Percentiles rank a stretch among this genome's conserved stretches.
Conservation (phyloP, 2,329 filamentous ascomycete genomes). For the Pyrenophora tritici-repentis region DNA sequence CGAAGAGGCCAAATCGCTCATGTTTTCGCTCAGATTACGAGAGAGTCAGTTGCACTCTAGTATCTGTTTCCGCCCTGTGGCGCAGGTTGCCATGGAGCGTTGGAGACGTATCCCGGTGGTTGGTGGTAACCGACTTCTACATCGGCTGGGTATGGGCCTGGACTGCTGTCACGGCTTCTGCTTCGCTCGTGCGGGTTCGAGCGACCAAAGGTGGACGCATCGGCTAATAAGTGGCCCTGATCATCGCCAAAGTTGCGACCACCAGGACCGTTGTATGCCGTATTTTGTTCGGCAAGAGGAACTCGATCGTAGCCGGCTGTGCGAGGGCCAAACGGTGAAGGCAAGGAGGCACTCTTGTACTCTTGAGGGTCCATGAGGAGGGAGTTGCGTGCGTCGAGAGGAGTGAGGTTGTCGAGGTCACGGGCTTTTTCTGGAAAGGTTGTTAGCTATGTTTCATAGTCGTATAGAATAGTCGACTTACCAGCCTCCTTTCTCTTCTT, state of each 20-base stretch:
- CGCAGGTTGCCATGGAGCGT: slow-evolving; percentile 36
- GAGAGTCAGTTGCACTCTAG: slow-evolving; percentile 12
- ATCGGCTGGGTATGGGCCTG: slow-evolving; percentile 25
- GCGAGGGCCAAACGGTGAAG: slow-evolving; percentile 36
- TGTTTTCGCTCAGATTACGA: background rate
- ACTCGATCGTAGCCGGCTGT: slow-evolving; percentile 45
- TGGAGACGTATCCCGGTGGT: slow-evolving; percentile 27
- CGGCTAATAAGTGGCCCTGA: slow-evolving; percentile 40
- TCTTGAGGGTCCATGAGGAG: slow-evolving; percentile 71
- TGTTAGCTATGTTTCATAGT: slow-evolving; percentile 32
- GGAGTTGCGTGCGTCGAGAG: slow-evolving; percentile 84
- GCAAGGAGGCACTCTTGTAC: slow-evolving; percentile 48
- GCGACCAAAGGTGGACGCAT: slow-evolving; percentile 43
- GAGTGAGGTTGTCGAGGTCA: slow-evolving; percentile 81
- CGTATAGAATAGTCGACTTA: slow-evolving; percentile 56
- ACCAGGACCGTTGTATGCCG: slow-evolving; percentile 29
- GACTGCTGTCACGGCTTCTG: slow-evolving; percentile 34
- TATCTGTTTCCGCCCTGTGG: slow-evolving; percentile 33
- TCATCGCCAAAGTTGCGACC: slow-evolving; percentile 33
- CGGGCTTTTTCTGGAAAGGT: slow-evolving; percentile 69
- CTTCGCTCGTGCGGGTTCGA: slow-evolving; percentile 30
- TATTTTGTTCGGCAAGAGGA: slow-evolving; percentile 44
- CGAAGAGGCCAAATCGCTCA: background rate
- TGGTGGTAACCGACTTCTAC: slow-evolving; percentile 31
- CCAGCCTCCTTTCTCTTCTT: slow-evolving; percentile 87